Evolutionary conservation across 2,329 filamentous ascomycete genomes (phyloP), one percentile per base, ranked within the genome.

Genomic region (Stemphylium beticola): DNA sequence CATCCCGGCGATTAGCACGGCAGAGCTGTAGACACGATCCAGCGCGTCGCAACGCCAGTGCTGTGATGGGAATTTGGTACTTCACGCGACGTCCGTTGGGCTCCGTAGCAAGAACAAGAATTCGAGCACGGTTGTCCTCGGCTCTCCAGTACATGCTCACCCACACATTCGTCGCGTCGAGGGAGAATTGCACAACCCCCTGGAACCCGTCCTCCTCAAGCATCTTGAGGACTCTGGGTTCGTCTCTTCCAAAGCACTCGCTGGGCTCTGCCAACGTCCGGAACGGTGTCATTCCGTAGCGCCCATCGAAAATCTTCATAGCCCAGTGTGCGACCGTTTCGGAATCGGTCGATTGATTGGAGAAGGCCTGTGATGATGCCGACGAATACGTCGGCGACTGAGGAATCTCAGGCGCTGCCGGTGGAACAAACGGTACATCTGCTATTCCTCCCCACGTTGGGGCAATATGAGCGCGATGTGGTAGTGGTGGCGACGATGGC

Each of bases 81-180:
- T 74, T 58, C 34, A 79, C 75, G n/a, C 73, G 76, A 4, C 74
- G 69, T 36, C 76, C 73, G 18, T 60, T 62, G 2, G 71, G 61
- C 47, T 79, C 77, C 31, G 76, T 75, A 1, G 78, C 75, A 49
- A 81, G 78, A 66, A 83, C 82, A 5, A 86, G 69, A 10, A 87
- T 81, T 22, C 84, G 78, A 18, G 80, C 79, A 42, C 83, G 81
- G 49, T 78, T 72, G 60, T 87, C 83, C 0, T 67, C 63, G 9
- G 79, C 73, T 11, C 83, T 77, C 62, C 81, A 77, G 60, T 82
- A 86, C n/a, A 83, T 77, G 36, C 76, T 74, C 15, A 82, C 75
- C 34, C 72, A 76, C 17, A 83, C 74, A 32, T 79, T 74, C 4
- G 71, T 77, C 36, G 74, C 75, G 33, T 81, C 79, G 55, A 85